Base-by-base conservation (phyloP, 2,329 filamentous ascomycete species). In the Penicillium sp. region DNA sequence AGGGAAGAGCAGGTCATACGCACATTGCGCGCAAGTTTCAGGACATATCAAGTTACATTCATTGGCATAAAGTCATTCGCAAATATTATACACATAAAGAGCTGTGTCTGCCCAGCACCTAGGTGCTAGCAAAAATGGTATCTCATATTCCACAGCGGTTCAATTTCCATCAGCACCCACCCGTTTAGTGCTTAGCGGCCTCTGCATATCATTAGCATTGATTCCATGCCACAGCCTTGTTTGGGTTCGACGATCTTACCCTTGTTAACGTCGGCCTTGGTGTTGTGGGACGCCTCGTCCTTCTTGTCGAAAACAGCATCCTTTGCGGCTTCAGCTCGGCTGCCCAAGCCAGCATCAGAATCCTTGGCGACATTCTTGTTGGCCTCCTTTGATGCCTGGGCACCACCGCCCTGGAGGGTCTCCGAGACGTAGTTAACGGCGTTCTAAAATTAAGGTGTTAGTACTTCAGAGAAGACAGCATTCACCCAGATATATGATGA, bases 311-410 rank as follows among this genome's bases (percentile, higher is more conserved):
- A 53, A 40, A 70, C 59, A 49, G 77, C 76, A 57, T 74, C 73
- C 63, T 76, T 71, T 51, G 73, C 77, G 54, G 76, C 77, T 40
- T 66, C 70, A 59, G 70, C 70, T 57, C 81, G 80, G 65, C 76
- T 80, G 64, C 71, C 65, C 51, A 80, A 17, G 61, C 59, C 54
- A 53, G 73, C 73, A 63, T 81, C 70, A 66, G 60, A 67, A 64
- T 82, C 79, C 76, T 84, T 84, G 69, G 81, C 82, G 58, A 80
- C 75, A 57, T 77, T 64, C 78, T 84, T 84, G 78, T 84, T 84
- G 73, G 74, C 72, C 72, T 84, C 80, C 79, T 84, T 84, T 71
- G 75, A 79, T 54, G 77, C 72, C 57, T 76, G 74, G 52, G 72
- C 72, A 56, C 73, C 64, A 53, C 72, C 74, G 68, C 81, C 72